A percentile compares a stretch with the other conserved stretches of the same genome.
Conservation (phyloP, 1,284 basidiomycete genomes). For the Heterobasidion annosum region DNA sequence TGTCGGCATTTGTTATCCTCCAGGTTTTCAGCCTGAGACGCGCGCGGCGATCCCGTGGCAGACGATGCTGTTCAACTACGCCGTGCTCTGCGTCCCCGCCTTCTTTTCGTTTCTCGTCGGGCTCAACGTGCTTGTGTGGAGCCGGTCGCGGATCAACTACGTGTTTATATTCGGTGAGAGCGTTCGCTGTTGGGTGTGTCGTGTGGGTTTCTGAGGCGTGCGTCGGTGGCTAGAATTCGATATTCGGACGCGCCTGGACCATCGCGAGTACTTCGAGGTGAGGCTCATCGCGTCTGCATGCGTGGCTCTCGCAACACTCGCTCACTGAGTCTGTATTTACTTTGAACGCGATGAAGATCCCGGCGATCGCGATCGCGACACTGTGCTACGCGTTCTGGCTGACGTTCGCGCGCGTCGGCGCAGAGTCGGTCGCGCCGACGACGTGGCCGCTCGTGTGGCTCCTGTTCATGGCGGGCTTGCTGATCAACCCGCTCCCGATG, state of each 20-base stretch:
- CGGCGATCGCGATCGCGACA: slow-evolving; percentile 68
- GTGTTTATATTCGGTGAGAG: slow-evolving; percentile 79
- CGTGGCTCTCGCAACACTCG: neutral
- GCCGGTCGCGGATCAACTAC: slow-evolving; percentile 75
- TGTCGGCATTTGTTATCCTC: neutral
- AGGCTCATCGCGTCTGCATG: slow-evolving; percentile 4
- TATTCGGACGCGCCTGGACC: slow-evolving; percentile 67
- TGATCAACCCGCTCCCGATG: slow-evolving; percentile 76
- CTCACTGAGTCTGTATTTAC: neutral
- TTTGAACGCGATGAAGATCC: slow-evolving; percentile 44
- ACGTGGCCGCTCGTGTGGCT: slow-evolving; percentile 88
- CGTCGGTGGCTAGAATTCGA: slow-evolving; percentile 52
- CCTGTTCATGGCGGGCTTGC: slow-evolving; percentile 44
- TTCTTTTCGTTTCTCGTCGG: slow-evolving; percentile 77
- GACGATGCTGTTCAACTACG: slow-evolving; percentile 77
- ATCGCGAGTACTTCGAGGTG: slow-evolving; percentile 78
- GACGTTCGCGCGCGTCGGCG: slow-evolving; percentile 62
- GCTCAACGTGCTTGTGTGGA: slow-evolving; percentile 77
- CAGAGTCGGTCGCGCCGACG: slow-evolving; percentile 33
- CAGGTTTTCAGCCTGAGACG: slow-evolving; percentile 56
- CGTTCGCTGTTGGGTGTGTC: neutral
- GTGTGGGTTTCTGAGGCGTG: too few species aligned
- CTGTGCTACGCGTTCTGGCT: slow-evolving; percentile 82
- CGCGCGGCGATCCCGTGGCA: slow-evolving; percentile 62
- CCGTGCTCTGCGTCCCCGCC: slow-evolving; percentile 64